Conservation (phyloP, 495 filamentous ascomycete species). For the Penicillium desertorum region DNA sequence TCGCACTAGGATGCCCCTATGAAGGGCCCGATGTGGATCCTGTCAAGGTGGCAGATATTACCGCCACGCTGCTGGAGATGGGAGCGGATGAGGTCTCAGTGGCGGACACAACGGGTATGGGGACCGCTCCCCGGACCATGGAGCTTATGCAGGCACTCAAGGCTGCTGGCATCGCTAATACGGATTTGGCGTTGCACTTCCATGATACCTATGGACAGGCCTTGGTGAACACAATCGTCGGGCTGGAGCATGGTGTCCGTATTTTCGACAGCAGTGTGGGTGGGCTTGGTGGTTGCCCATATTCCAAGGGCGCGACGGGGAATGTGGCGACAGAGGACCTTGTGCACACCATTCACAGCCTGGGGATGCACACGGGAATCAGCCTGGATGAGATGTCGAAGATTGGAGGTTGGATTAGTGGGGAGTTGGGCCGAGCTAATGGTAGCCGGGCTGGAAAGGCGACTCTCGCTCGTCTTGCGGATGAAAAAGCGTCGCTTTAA, state of each 20-base stretch:
- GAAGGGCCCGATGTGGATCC: conserved; percentile 83
- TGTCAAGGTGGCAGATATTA: conserved; percentile 76
- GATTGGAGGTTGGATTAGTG: conserved; percentile 87
- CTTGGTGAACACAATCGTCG: conserved; percentile 82
- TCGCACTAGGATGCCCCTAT: conserved; percentile 91
- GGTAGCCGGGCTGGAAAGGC: conserved; percentile 79
- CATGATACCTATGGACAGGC: conserved; percentile 98
- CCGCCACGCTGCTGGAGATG: conserved; percentile 83
- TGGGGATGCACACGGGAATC: conserved; percentile 86
- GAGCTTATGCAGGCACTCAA: conserved; percentile 68
- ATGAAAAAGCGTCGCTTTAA: conserved; percentile 29
- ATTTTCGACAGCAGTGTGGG: conserved; percentile 89
- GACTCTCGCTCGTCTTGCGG: conserved; percentile 51
- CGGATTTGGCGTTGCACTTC: conserved; percentile 89
- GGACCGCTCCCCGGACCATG: conserved; percentile 77
- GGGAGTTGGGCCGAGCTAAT: conserved; percentile 72
- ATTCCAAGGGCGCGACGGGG: conserved; percentile 88
- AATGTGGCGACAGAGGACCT: conserved; percentile 95
- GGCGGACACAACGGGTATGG: conserved; percentile 96
- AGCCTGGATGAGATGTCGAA: conserved; percentile 77
- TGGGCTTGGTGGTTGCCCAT: conserved; percentile 92
- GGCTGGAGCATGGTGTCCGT: conserved; percentile 82
- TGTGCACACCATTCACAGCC: conserved; percentile 81
- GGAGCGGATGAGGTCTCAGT: conserved; percentile 93
- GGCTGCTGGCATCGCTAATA: conserved; percentile 71